A percentile compares a stretch with the other conserved stretches of the same genome.
These are phyloP conservation scores for Wickerhamiella bombiphila DNA, from an alignment of 805 yeast genomes.

Conservation along the genomic window DNA sequence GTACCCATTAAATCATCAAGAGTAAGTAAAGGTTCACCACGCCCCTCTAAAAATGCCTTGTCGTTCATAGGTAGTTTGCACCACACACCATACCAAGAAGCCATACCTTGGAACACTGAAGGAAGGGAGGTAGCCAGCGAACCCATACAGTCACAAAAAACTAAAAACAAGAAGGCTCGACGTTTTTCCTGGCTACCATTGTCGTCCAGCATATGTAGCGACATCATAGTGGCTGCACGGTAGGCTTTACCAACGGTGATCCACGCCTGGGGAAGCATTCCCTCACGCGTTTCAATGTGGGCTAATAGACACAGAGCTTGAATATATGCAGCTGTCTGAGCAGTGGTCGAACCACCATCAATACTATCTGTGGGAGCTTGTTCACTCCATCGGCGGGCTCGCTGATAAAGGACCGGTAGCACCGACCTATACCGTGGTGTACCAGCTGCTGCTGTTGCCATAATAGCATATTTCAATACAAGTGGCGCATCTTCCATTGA, in stretches of 20 bases:
- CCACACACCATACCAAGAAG: conserved; percentile 13
- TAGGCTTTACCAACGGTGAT: conserved; percentile 20
- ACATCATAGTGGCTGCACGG: conserved; percentile 17
- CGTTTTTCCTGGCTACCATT: conserved; percentile 19
- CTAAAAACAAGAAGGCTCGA: conserved; percentile 21
- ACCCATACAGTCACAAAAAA: conserved; percentile 17
- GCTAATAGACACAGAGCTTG: conserved; percentile 19
- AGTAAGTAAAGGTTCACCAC: conserved; percentile 2
- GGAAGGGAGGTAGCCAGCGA: conserved; percentile 22
- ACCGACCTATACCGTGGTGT: conserved; percentile 10
- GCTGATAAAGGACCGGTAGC: conserved; percentile 14
- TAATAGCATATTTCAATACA: conserved; percentile 21
- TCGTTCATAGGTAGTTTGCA: conserved; percentile 20
- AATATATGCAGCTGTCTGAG: conserved; percentile 13
- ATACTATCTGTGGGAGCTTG: conserved; percentile 6
- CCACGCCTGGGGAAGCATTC: conserved; percentile 22
- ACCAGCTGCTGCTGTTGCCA: conserved; percentile 19
- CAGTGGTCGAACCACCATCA: background rate
- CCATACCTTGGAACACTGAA: conserved; percentile 1
- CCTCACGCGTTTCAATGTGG: conserved; percentile 16
- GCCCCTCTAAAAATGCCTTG: conserved; percentile 10
- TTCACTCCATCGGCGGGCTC: conserved; percentile 19
- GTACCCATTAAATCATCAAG: conserved; percentile 8
- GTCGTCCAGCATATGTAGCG: conserved; percentile 16
- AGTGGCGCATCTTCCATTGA: conserved; percentile 8